Conservation (phyloP, 495 filamentous ascomycete genomes). For the Aspergillus sclerotioniger region DNA sequence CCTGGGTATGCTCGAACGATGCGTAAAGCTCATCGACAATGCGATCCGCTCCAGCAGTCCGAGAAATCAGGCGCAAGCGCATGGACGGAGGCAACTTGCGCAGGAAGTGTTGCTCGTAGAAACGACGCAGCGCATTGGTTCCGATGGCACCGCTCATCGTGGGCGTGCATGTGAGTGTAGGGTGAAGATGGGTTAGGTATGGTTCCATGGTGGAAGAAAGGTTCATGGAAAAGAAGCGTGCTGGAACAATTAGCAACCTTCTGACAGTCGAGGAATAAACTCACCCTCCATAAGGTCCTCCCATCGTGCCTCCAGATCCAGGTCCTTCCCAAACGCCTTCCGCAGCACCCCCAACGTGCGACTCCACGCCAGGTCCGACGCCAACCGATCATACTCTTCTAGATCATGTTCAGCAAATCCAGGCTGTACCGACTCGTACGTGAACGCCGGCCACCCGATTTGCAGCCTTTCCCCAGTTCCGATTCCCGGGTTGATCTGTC, state of each 20-base stretch:
- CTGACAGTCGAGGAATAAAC: conserved; percentile 15
- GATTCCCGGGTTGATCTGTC: conserved; percentile 50
- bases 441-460: conserved; percentile 42
- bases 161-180: conserved; percentile 55
- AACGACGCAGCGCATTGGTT: conserved; percentile 58
- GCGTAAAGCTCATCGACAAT: conserved; percentile 59
- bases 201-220: conserved; percentile 50
- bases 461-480: conserved; percentile 51
- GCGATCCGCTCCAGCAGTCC: conserved; percentile 63
- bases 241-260: conserved; percentile 19
- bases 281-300: conserved; percentile 60
- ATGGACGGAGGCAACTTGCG: conserved; percentile 66
- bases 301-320: conserved; percentile 57
- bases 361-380: conserved; percentile 54
- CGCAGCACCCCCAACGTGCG: conserved; percentile 49
- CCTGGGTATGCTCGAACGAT: conserved; percentile 67
- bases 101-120: conserved; percentile 76
- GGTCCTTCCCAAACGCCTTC: conserved; percentile 57
- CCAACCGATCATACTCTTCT: conserved; percentile 51
- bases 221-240: conserved; percentile 47
- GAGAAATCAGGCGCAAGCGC: conserved; percentile 65
- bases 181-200: conserved; percentile 48
- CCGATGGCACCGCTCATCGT: conserved; percentile 75
- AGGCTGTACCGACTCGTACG: conserved; percentile 44
- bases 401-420: conserved; percentile 60